A percentile compares a stretch with the other conserved stretches of the same genome.
Evolutionary conservation across 768 basidiomycete genomes (phyloP).

Genomic region (Neoboletus magnificus): DNA sequence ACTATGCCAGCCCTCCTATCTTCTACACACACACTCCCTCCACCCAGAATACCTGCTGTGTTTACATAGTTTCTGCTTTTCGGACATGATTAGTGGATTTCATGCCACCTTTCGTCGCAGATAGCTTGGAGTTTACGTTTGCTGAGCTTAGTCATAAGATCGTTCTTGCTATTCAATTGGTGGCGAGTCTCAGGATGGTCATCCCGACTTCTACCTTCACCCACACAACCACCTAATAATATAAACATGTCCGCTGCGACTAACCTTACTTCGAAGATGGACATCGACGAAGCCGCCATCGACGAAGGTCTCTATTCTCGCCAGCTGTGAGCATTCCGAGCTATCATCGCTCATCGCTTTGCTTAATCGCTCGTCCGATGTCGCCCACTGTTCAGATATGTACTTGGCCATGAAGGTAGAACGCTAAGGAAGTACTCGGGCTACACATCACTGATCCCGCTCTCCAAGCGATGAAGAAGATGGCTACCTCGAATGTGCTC

Average conservation of each 20-base stretch:
- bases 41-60: not conserved
- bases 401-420: slow-evolving; percentile 92
- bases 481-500: slow-evolving; percentile 94
- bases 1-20: not conserved
- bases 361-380: slow-evolving; percentile 17
- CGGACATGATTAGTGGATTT: not conserved
- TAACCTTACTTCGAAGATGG: slow-evolving; percentile 57
- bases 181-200: not conserved
- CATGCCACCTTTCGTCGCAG: too few species aligned
- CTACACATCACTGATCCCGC: slow-evolving; percentile 16
- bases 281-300: slow-evolving; percentile 82
- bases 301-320: slow-evolving; percentile 94
- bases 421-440: not conserved
- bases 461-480: slow-evolving; percentile 92
- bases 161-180: not conserved
- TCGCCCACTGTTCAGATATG: slow-evolving; percentile 57
- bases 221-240: not conserved
- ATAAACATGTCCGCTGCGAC: slow-evolving; percentile 36
- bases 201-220: slow-evolving; percentile 7
- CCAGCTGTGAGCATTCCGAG: slow-evolving; percentile 65
- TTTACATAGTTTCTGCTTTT: not conserved
- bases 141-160: slow-evolving; percentile 22
- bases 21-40: not conserved
- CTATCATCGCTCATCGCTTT: slow-evolving; percentile 11
- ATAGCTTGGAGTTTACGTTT: not conserved